Evolutionary conservation across 768 basidiomycete genomes (phyloP).

Genomic region (Boletus patriciae): DNA sequence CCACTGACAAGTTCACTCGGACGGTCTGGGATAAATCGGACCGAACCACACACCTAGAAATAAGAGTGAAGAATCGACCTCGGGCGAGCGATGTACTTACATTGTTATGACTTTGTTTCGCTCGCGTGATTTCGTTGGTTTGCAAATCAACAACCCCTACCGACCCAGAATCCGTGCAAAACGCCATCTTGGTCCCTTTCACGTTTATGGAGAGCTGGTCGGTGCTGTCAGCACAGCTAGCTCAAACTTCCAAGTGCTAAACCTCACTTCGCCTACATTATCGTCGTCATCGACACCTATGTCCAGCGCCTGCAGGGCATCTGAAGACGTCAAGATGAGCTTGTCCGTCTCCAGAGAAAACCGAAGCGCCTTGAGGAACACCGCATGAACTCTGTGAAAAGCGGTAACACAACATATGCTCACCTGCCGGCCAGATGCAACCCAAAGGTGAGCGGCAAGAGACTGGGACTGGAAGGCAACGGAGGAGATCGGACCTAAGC

Average conservation of each 20-base stretch:
- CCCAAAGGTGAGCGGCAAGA: conserved; percentile 54
- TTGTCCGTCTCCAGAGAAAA: conserved; percentile 48
- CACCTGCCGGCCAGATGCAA: conserved; percentile 64
- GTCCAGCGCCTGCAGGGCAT: conserved; percentile 48
- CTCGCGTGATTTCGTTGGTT: conserved; percentile 46
- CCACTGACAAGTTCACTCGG: conserved; percentile 73
- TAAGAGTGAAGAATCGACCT: not conserved
- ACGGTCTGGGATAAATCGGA: conserved; percentile 69
- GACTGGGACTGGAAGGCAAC: conserved; percentile 47
- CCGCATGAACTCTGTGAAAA: not conserved
- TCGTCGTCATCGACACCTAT: conserved; percentile 56
- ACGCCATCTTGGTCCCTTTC: conserved; percentile 56
- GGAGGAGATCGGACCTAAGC: conserved; percentile 63
- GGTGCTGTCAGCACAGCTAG: conserved; percentile 32
- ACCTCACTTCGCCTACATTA: conserved; percentile 63
- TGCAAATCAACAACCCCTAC: conserved; percentile 67
- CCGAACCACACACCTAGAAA: conserved; percentile 64
- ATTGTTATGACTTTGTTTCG: conserved; percentile 63
- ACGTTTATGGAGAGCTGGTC: conserved; percentile 64
- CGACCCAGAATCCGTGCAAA: conserved; percentile 65
- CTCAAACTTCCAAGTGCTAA: not conserved
- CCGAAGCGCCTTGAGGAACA: conserved; percentile 30
- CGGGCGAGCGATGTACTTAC: conserved; percentile 42
- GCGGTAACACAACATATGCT: not conserved
- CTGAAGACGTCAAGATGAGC: conserved; percentile 52